These are phyloP conservation scores for Cicer chorassanicum DNA, from an alignment of 306 rosid species.

Conservation along the genomic window DNA sequence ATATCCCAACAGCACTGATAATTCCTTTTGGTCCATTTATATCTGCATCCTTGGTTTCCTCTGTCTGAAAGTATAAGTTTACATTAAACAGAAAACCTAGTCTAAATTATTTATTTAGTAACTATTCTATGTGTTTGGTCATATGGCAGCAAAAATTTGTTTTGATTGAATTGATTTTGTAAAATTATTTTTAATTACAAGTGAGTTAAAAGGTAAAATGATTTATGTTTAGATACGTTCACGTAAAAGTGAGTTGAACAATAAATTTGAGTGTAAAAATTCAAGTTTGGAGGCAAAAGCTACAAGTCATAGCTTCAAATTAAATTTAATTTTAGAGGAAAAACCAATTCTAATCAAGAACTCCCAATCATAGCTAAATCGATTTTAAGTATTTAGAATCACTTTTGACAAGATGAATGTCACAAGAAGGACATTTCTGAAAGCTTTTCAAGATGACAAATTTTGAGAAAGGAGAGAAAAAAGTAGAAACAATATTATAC, in stretches of 20 bases:
- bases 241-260: not conserved
- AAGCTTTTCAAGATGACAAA: slow-evolving; percentile 33
- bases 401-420: slow-evolving; percentile 11
- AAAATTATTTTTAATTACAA: not conserved
- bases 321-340: not conserved
- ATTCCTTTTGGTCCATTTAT: slow-evolving; percentile 89
- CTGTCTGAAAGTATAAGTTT: slow-evolving; percentile 65
- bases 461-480: slow-evolving; percentile 13
- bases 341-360: not conserved
- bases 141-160: not conserved
- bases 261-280: not conserved
- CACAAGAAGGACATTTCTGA: slow-evolving; percentile 20
- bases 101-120: slow-evolving; percentile 33
- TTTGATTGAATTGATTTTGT: not conserved
- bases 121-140: not conserved
- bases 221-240: not conserved
- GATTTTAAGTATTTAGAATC: not conserved
- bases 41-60: slow-evolving; percentile 93
- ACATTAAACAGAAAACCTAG: slow-evolving; percentile 29
- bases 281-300: not conserved
- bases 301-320: not conserved
- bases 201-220: not conserved
- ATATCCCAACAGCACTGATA: slow-evolving; percentile 86
- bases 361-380: not conserved
- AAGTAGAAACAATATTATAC: slow-evolving; percentile 51